A percentile compares a stretch with the other conserved stretches of the same genome.
phyloP scores from a whole-genome alignment of 2,329 filamentous ascomycete species.

The Dactylellina haptotyla region DNA sequence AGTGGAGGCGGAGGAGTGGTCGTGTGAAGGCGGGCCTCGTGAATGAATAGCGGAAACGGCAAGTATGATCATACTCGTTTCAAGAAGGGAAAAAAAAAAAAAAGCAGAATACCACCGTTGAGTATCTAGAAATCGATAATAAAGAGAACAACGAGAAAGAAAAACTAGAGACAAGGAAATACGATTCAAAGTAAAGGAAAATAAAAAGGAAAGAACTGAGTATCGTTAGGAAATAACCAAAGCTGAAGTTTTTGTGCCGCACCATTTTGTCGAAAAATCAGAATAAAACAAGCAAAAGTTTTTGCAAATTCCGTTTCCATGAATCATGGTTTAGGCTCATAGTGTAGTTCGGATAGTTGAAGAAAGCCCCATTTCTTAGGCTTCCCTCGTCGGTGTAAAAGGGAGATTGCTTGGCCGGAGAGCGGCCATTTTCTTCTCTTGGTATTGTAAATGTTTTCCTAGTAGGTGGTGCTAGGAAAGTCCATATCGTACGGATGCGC shows the following conservation, averaged over 20 bases:
- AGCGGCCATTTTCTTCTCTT: neutral
- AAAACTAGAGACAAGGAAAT: conserved; percentile 13
- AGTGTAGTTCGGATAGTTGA: neutral
- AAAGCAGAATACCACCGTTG: conserved; percentile 53
- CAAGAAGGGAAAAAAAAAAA: conserved; percentile 17
- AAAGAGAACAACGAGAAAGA: conserved; percentile 27
- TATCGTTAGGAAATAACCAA: conserved; percentile 37
- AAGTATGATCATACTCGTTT: conserved; percentile 49
- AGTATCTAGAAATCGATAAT: conserved; percentile 39
- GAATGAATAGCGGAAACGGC: conserved; percentile 49
- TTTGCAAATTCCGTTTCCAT: conserved; percentile 25
- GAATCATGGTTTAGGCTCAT: conserved; percentile 28
- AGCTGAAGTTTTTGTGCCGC: conserved; percentile 41
- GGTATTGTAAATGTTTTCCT: neutral
- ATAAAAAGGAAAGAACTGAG: neutral
- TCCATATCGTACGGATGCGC: neutral
- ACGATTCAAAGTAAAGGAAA: conserved; percentile 16
- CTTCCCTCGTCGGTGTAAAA: neutral
- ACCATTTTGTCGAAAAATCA: conserved; percentile 39
- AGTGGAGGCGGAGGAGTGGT: conserved; percentile 24
- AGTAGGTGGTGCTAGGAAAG: neutral
- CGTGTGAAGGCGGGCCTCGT: conserved; percentile 39
- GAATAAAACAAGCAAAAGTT: conserved; percentile 6
- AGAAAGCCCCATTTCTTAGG: neutral
- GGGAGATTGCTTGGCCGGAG: neutral